Base-by-base conservation (phyloP, 108 stramenopile genomes). In the Nitzschia putrida region DNA sequence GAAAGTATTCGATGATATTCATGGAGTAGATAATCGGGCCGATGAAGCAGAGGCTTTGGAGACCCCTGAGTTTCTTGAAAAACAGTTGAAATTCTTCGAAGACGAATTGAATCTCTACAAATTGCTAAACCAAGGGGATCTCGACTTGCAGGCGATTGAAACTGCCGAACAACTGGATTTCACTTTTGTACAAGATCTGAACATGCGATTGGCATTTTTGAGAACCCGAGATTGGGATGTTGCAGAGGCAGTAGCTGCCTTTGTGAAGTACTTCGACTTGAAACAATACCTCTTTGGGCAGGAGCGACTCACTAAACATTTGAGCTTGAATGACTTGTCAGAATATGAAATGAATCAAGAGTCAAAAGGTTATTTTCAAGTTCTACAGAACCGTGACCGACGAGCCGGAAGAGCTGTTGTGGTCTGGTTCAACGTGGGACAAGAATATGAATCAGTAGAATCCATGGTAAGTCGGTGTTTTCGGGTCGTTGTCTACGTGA, bases 131-230 rank as follows among this genome's bases (percentile, higher is more conserved):
- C 23, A 22, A 43, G 60, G 60, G 43, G 60, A 43, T 43, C 43
- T 9, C 60, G 43, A 41, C 42, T 61, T 22, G 60, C 60, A n/a
- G 37, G 42, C 18, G 5, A 43, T 61, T 12, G 38, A 67, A 75
- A 42, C 43, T 39, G 69, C 69, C 16, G 59, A 52, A 45, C 47
- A 26, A 16, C 51, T 13, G 25, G 39, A 71, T 71, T 26, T 53
- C 7, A 8, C 29, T 22, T 76, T 71, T 53, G 72, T 81, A 3
- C 14, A 65, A 20, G 42, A 71, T 47, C 11, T 24, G 0, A 41
- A 49, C n/a, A 73, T 81, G 49, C 66, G 71, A 20, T 49, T 78
- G 40, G 69, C 57, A 41, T 82, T 78, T 57, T 57, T 82, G 38
- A 49, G 77, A 37, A 26, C 57, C 14, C 77, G 78, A 42, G 23